Conservation (phyloP, 345 rosid genomes). For the Dimocarpus longan region DNA sequence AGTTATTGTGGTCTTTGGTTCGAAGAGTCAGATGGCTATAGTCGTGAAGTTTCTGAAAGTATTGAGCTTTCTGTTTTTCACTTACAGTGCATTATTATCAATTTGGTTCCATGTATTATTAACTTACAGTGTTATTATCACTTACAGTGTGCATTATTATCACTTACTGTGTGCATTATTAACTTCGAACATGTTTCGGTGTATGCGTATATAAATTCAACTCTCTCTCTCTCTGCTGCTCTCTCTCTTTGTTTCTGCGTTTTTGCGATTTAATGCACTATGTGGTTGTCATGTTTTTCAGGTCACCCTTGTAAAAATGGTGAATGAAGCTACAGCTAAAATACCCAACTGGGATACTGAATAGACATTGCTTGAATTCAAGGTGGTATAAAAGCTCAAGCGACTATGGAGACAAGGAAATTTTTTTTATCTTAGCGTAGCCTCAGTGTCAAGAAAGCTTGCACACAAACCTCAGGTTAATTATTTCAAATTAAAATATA, state of each 20-base stretch:
- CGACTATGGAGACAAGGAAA: neutral
- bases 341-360: slow-evolving; percentile 66
- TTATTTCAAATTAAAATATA: neutral
- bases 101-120: no score
- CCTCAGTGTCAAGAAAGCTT: neutral
- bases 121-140: neutral
- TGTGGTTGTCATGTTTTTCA: slow-evolving; percentile 30
- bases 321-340: slow-evolving; percentile 81
- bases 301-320: slow-evolving; percentile 83
- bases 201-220: neutral
- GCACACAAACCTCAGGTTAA: slow-evolving; percentile 11
- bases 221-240: neutral
- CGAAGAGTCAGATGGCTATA: neutral
- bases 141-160: no score
- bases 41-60: neutral
- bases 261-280: neutral
- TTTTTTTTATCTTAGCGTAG: neutral
- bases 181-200: neutral
- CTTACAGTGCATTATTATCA: no score
- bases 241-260: neutral
- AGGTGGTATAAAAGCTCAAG: neutral
- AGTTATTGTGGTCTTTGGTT: neutral
- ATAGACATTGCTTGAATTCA: neutral
- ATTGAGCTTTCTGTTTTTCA: neutral
- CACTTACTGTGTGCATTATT: no score